Percentiles rank a stretch among this genome's conserved stretches.
Conservation (phyloP, 768 basidiomycete species). For the Boletus eberwhitei region DNA sequence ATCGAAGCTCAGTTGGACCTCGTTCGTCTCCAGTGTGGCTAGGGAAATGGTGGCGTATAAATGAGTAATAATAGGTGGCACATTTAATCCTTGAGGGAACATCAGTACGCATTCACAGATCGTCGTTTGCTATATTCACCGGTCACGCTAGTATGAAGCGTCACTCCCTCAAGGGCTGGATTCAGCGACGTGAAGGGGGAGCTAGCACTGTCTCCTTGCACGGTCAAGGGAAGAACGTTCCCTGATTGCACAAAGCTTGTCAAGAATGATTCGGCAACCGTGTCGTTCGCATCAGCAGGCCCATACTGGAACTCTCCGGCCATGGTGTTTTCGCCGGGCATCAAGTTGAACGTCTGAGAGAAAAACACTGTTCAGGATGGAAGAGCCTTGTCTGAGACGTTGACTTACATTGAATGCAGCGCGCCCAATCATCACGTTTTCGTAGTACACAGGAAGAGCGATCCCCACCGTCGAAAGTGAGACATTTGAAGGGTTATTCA, state of each 20-base stretch:
- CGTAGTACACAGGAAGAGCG: slow-evolving; percentile 55
- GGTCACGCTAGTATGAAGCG: slow-evolving; percentile 45
- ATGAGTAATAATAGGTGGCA: slow-evolving; percentile 55
- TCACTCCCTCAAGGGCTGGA: slow-evolving; percentile 52
- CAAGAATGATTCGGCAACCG: slow-evolving; percentile 59
- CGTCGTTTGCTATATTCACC: slow-evolving; percentile 32
- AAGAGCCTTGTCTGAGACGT: not conserved
- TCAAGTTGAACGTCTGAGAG: slow-evolving; percentile 49
- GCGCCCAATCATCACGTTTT: slow-evolving; percentile 54
- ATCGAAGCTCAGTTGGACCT: slow-evolving; percentile 55
- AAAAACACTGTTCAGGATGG: not conserved
- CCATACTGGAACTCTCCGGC: slow-evolving; percentile 65
- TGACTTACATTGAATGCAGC: slow-evolving; percentile 53
- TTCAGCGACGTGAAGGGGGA: slow-evolving; percentile 61
- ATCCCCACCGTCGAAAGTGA: slow-evolving; percentile 57
- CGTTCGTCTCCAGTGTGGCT: slow-evolving; percentile 45
- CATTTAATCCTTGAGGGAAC: slow-evolving; percentile 39
- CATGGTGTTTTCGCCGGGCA: slow-evolving; percentile 53
- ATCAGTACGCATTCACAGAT: not conserved
- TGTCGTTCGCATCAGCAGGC: slow-evolving; percentile 63
- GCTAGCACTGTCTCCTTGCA: slow-evolving; percentile 57
- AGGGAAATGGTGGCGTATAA: slow-evolving; percentile 53
- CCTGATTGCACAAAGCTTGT: slow-evolving; percentile 55
- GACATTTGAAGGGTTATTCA: slow-evolving; percentile 68
- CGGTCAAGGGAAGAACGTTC: slow-evolving; percentile 45